These are phyloP conservation scores for Penicilliopsis zonata DNA, from an alignment of 495 filamentous ascomycete species.

Conservation along the genomic window DNA sequence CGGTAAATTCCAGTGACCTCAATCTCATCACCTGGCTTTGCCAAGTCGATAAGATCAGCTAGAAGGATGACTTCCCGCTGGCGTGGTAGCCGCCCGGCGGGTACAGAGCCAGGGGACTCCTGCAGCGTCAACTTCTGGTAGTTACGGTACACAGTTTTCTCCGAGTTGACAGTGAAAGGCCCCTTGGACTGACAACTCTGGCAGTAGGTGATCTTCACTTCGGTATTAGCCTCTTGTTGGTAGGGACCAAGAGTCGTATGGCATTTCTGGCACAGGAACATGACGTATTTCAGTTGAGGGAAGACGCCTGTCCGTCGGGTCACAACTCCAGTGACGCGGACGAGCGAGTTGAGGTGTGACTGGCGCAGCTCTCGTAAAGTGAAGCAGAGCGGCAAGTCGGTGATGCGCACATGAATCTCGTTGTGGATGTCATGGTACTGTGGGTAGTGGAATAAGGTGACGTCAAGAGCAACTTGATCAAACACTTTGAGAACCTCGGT, in stretches of 20 bases:
- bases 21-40: constrained; percentile 96
- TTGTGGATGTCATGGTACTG: constrained; percentile 96
- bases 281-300: constrained; percentile 95
- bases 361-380: constrained; percentile 96
- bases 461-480: constrained; percentile 93
- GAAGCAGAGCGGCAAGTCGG: constrained; percentile 86
- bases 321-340: constrained; percentile 90
- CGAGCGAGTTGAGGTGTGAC: constrained; percentile 91
- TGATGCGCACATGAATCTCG: constrained; percentile 96
- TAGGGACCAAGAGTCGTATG: constrained; percentile 86
- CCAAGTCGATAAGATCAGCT: constrained; percentile 93
- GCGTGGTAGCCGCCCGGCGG: constrained; percentile 87
- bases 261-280: constrained; percentile 94
- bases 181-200: constrained; percentile 95
- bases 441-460: constrained; percentile 87
- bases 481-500: constrained; percentile 91
- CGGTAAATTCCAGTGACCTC: constrained; percentile 96
- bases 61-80: constrained; percentile 93
- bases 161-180: constrained; percentile 90
- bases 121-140: constrained; percentile 97
- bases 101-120: constrained; percentile 94
- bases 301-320: constrained; percentile 96
- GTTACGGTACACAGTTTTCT: constrained; percentile 98
- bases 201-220: constrained; percentile 94
- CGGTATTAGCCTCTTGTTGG: constrained; percentile 90